Evolutionary conservation across 1,284 basidiomycete species (phyloP).

Genomic region (Ustilago crameri): DNA sequence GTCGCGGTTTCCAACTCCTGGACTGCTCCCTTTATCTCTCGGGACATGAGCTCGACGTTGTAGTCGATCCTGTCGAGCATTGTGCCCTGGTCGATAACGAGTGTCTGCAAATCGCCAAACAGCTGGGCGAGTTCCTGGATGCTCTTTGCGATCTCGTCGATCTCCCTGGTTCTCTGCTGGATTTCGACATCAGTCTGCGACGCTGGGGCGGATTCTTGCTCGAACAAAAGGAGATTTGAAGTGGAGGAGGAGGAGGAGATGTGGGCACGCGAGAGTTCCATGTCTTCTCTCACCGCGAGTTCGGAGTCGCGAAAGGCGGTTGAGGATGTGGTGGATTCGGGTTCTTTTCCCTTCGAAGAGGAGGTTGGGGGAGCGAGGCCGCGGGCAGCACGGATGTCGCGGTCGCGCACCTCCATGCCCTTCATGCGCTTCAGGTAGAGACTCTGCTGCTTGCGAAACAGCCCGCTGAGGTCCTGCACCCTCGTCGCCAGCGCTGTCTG

Average conservation of each 20-base stretch:
- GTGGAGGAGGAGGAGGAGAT: slow-evolving; percentile 1
- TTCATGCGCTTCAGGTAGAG: slow-evolving; percentile 91
- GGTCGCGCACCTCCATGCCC: slow-evolving; percentile 70
- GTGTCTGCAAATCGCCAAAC: slow-evolving; percentile 89
- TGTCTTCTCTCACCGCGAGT: slow-evolving; percentile 59
- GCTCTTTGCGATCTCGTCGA: slow-evolving; percentile 89
- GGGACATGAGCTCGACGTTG: slow-evolving; percentile 91
- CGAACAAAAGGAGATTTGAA: slow-evolving; percentile 26
- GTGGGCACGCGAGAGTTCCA: slow-evolving; percentile 48
- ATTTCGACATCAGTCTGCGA: slow-evolving; percentile 40
- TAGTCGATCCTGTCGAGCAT: slow-evolving; percentile 96
- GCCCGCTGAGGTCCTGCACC: slow-evolving; percentile 88
- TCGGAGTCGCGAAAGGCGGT: slow-evolving; percentile 46
- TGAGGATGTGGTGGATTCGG: slow-evolving; percentile 1
- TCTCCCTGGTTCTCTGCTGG: slow-evolving; percentile 74
- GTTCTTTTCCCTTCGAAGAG: slow-evolving; percentile 6
- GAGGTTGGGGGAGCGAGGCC: slow-evolving; percentile 18
- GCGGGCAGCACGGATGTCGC: slow-evolving; percentile 44
- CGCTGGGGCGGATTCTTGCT: slow-evolving; percentile 5
- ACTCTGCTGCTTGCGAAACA: slow-evolving; percentile 97
- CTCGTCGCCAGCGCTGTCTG: slow-evolving; percentile 93
- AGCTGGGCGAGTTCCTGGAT: slow-evolving; percentile 91
- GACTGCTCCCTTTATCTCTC: slow-evolving; percentile 83
- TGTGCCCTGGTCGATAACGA: slow-evolving; percentile 98
- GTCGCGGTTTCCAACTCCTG: slow-evolving; percentile 85